Percentiles rank a stretch among this genome's conserved stretches.
Conservation (phyloP, 2,329 filamentous ascomycete species). For the Fonsecaea multimorphosa region DNA sequence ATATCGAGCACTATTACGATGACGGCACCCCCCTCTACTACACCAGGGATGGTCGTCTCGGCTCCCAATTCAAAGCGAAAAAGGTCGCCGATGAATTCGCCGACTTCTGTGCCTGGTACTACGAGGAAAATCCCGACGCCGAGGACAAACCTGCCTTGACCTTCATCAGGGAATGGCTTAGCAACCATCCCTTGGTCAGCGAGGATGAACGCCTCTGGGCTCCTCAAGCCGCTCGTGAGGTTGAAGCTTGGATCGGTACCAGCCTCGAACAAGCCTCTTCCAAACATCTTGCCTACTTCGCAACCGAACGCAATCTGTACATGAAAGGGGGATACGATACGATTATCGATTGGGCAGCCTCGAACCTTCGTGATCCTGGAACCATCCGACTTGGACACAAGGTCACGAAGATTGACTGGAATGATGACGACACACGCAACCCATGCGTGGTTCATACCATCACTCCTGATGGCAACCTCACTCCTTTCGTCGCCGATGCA, state of each 20-base stretch:
- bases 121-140: slow-evolving; percentile 49
- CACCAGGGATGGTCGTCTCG: slow-evolving; percentile 51
- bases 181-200: slow-evolving; percentile 50
- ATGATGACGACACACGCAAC: slow-evolving; percentile 40
- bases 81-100: slow-evolving; percentile 56
- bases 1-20: slow-evolving; percentile 55
- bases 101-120: slow-evolving; percentile 51
- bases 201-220: slow-evolving; percentile 53
- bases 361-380: slow-evolving; percentile 46
- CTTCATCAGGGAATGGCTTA: slow-evolving; percentile 51
- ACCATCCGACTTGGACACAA: slow-evolving; percentile 48
- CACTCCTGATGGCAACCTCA: slow-evolving; percentile 23
- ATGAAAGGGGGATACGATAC: slow-evolving; percentile 56
- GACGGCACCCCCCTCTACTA: slow-evolving; percentile 52
- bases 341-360: slow-evolving; percentile 51
- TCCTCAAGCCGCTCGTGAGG: slow-evolving; percentile 52
- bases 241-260: slow-evolving; percentile 54
- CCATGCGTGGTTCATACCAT: slow-evolving; percentile 38
- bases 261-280: slow-evolving; percentile 51
- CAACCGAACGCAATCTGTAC: slow-evolving; percentile 54
- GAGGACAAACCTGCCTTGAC: slow-evolving; percentile 50
- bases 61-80: slow-evolving; percentile 55
- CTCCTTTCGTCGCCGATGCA: slow-evolving; percentile 45
- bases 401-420: slow-evolving; percentile 51
- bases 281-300: slow-evolving; percentile 52